Evolutionary conservation across 2,329 filamentous ascomycete species (phyloP).

Genomic region (Trichothecium roseum): DNA sequence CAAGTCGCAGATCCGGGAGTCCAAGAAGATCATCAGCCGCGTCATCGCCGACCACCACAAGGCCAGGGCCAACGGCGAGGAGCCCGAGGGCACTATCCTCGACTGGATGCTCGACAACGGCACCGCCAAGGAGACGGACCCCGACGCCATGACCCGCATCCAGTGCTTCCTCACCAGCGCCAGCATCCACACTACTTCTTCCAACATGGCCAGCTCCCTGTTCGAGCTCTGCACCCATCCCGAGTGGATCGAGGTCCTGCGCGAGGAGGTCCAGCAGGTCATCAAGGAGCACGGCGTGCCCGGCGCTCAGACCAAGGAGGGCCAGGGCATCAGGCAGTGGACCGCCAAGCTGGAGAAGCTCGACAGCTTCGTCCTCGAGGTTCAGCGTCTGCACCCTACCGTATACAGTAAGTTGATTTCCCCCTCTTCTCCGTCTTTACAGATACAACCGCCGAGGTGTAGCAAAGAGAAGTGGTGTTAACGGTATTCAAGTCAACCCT

Average conservation of each 20-base stretch:
- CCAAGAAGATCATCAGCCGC: too few species aligned
- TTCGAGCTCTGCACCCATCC: slow-evolving; percentile 2
- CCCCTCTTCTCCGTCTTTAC: too few species aligned
- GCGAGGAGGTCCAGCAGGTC: slow-evolving; percentile 2
- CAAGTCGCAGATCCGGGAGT: neutral
- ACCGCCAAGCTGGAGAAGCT: slow-evolving; percentile 3
- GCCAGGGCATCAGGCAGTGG: neutral
- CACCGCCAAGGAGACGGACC: slow-evolving; percentile 1
- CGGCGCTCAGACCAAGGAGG: neutral
- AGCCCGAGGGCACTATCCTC: neutral
- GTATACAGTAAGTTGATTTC: neutral
- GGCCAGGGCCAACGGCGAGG: neutral
- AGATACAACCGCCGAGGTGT: too few species aligned
- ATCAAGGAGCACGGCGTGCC: neutral
- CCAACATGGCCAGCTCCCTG: neutral
- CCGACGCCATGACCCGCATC: neutral
- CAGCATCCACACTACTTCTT: slow-evolving; percentile 1
- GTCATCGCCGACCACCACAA: neutral
- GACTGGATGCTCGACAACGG: slow-evolving; percentile 2
- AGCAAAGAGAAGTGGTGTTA: too few species aligned
- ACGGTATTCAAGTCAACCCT: neutral
- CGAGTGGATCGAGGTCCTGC: slow-evolving; percentile 1
- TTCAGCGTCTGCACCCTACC: neutral
- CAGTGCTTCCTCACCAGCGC: slow-evolving; percentile 1
- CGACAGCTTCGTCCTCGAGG: slow-evolving; percentile 3